Evolutionary conservation across 73 alveolate species (phyloP), one percentile per base, ranked within the genome.

Genomic region (Paramecium caudatum): DNA sequence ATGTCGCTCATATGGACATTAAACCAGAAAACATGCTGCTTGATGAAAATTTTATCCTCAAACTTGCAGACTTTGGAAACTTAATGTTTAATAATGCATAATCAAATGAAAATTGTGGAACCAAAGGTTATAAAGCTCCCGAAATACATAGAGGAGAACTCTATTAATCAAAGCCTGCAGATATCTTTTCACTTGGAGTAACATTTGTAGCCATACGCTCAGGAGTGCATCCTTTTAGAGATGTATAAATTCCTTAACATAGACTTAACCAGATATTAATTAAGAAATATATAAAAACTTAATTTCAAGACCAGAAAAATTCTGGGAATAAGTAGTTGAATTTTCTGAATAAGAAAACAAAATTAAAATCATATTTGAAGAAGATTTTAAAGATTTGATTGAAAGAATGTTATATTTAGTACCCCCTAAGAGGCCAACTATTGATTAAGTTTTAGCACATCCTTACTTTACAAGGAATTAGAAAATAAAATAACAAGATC

Each of bases 21-120:
- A 94, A 94, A 45, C 97, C 96, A 43, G 96, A 94, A 87, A 94
- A 94, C 82, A 78, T 94, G 82, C 88, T 94, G 37, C 69, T 94
- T 21, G 97, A 94, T 88, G 93, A 91, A 63, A 86, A 91, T 17
- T 81, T 81, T 82, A 82, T 90, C 47, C 70, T 94, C 12, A 94
- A 94, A 80, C 87, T 94, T 34, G 80, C 96, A 0, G 97, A 94
- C 63, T 94, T 94, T 87, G 97, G 97, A 16, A 81, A 91, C 85
- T 69, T 93, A 27, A 91, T 92, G 17, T 17, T 34, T 45, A 13
- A 17, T 19, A 16, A 30, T n/a, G 45, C n/a, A n/a, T n/a, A 47
- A 47, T 13, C 84, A 83, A 83, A 12, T 55, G 33, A 46, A 19
- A 4, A 5, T 21, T n/a, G 41, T 1, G 91, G 91, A 30, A 83